Percentiles rank a stretch among this genome's conserved stretches.
These are phyloP conservation scores for Pochonia chlamydosporia DNA, from an alignment of 2,329 filamentous ascomycete species.

Conservation along the genomic window DNA sequence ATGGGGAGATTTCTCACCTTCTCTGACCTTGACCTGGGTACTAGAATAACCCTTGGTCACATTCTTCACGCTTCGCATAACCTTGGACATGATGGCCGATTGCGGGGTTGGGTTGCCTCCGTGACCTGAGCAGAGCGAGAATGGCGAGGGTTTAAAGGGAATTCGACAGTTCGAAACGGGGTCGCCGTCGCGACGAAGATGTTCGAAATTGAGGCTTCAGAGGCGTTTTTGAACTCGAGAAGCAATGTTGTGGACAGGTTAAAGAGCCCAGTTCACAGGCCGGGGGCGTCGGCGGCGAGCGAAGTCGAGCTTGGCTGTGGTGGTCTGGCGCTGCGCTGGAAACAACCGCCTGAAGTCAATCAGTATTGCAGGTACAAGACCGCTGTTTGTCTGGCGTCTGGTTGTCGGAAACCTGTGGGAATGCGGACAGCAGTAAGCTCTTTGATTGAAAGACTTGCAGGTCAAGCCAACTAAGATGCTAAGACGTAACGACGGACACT, in stretches of 20 bases:
- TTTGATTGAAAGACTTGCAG: not conserved
- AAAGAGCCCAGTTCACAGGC: not conserved
- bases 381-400: too few species aligned
- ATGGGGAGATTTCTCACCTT: constrained; percentile 54
- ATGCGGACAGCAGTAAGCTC: not conserved
- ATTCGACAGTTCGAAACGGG: not conserved
- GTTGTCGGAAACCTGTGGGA: too few species aligned
- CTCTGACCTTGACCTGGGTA: constrained; percentile 96
- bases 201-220: too few species aligned
- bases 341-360: not conserved
- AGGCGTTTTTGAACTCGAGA: too few species aligned
- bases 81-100: constrained; percentile 74
- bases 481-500: not conserved
- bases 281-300: not conserved
- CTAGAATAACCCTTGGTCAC: constrained; percentile 98
- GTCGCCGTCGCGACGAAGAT: not conserved
- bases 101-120: constrained; percentile 7
- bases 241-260: not conserved
- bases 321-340: not conserved
- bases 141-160: not conserved
- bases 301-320: not conserved
- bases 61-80: constrained; percentile 97
- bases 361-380: not conserved
- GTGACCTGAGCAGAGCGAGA: not conserved
- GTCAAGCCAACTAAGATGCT: not conserved